Conservation (phyloP, 2,329 filamentous ascomycete genomes). For the Aspergillus ustus region DNA sequence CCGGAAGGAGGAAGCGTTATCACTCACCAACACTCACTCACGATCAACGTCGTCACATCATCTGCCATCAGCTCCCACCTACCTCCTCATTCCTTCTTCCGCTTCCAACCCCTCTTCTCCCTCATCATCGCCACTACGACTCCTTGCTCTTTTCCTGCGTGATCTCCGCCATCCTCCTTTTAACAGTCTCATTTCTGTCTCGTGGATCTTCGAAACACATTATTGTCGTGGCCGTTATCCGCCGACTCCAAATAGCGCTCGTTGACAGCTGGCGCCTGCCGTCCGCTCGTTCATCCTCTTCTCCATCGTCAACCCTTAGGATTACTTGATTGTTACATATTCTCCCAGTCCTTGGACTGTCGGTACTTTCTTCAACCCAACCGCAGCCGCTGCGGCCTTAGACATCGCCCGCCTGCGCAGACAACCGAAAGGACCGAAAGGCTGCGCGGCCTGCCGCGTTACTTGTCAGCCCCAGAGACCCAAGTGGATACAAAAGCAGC, state of each 20-base stretch:
- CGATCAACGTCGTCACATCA: constrained; percentile 16
- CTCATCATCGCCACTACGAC: neutral
- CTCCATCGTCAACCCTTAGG: neutral
- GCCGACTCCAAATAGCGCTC: constrained; percentile 11
- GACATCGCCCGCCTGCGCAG: constrained; percentile 1
- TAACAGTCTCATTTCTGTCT: neutral
- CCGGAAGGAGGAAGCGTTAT: constrained; percentile 11
- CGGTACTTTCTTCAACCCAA: constrained; percentile 4
- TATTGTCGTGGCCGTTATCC: constrained; percentile 4
- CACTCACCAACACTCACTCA: constrained; percentile 12
- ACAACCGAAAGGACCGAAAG: neutral
- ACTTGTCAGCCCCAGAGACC: constrained; percentile 2
- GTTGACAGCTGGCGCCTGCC: constrained; percentile 7
- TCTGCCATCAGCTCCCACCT: constrained; percentile 13
- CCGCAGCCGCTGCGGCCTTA: constrained; percentile 10
- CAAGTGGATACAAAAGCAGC: neutral
- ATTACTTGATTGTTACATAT: neutral
- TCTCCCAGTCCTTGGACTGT: neutral
- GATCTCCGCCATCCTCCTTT: neutral
- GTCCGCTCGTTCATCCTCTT: neutral
- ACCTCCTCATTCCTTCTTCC: constrained; percentile 1
- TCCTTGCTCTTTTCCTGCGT: neutral
- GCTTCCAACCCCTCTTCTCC: neutral
- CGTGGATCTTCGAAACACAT: neutral
- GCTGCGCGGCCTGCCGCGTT: constrained; percentile 13